A percentile compares a stretch with the other conserved stretches of the same genome.
Evolutionary conservation across 352 stramenopile species (phyloP).

Genomic region (Aphanomyces invadans): DNA sequence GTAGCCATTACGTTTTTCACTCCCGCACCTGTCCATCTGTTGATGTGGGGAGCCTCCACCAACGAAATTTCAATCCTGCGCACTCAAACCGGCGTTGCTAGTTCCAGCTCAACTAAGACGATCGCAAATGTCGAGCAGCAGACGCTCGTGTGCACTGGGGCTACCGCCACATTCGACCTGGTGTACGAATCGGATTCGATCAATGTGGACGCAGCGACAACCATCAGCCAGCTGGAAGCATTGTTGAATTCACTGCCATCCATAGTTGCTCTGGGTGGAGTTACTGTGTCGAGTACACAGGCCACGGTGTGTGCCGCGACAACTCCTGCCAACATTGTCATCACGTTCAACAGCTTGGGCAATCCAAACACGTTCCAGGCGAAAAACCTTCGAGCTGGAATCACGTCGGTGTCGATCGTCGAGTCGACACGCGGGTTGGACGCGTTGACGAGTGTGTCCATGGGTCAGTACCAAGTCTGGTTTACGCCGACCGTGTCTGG

Average conservation of each 20-base stretch:
- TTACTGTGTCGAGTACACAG: slow-evolving; percentile 39
- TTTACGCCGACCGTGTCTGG: slow-evolving; percentile 79
- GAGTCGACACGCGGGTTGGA: slow-evolving; percentile 60
- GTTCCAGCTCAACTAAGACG: slow-evolving; percentile 30
- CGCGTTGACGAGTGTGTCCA: slow-evolving; percentile 2
- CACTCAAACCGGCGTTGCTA: slow-evolving; percentile 39
- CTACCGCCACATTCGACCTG: slow-evolving; percentile 43
- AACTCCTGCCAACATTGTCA: slow-evolving; percentile 30
- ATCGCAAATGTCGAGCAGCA: slow-evolving; percentile 60
- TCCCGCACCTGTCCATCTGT: slow-evolving; percentile 37
- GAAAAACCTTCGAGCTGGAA: slow-evolving; percentile 41
- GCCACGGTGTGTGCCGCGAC: slow-evolving; percentile 31
- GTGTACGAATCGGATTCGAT: slow-evolving; percentile 34
- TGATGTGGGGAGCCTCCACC: slow-evolving; percentile 42
- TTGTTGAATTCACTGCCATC: slow-evolving; percentile 43
- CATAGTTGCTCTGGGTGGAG: slow-evolving; percentile 39
- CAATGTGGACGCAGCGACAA: slow-evolving; percentile 36
- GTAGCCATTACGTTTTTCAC: slow-evolving; percentile 64
- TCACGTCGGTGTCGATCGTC: slow-evolving; percentile 35
- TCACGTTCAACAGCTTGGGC: slow-evolving; percentile 44
- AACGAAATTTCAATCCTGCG: slow-evolving; percentile 65
- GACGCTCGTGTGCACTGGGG: slow-evolving; percentile 36
- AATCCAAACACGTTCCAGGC: slow-evolving; percentile 37
- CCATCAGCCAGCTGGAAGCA: slow-evolving; percentile 32
- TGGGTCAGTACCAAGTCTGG: slow-evolving; percentile 73